phyloP scores from a whole-genome alignment of 139 green algal genomes.

The Dunaliella sp. region DNA sequence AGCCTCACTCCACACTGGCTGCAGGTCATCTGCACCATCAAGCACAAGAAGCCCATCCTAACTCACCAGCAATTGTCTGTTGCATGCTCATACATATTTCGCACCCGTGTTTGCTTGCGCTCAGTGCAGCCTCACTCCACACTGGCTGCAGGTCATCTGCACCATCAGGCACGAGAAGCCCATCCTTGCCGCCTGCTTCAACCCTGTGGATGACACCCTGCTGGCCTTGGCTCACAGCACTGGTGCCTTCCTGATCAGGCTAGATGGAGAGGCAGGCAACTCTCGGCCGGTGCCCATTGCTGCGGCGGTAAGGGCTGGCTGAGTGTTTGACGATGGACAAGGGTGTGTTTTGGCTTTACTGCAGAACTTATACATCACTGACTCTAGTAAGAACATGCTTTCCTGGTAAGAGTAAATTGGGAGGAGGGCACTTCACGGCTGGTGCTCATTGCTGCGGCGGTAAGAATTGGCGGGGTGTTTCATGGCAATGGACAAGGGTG shows the following conservation, averaged over 20 bases:
- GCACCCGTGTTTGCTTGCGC: no score
- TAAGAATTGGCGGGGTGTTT: no score
- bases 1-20: background rate
- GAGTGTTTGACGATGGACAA: no score
- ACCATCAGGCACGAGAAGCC: background rate
- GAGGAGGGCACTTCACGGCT: background rate
- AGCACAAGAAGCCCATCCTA: constrained; percentile 1
- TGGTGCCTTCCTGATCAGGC: background rate
- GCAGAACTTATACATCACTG: no score
- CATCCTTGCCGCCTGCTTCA: constrained; percentile 15
- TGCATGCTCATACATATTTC: no score
- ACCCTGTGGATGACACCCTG: constrained; percentile 29
- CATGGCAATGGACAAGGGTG: no score
- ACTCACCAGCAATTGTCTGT: no score
- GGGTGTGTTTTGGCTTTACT: no score
- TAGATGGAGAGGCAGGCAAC: constrained; percentile 23
- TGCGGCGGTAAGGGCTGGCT: background rate
- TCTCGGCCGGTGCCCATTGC: background rate
- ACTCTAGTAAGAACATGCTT: no score
- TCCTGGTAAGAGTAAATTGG: background rate
- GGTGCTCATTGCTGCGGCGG: no score
- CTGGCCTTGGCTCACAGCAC: constrained; percentile 13
- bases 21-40: background rate
- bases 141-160: background rate
- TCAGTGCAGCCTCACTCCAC: background rate